Evolutionary conservation across 441 rosid species (phyloP).

Genomic region (Syzygium syzygioides): DNA sequence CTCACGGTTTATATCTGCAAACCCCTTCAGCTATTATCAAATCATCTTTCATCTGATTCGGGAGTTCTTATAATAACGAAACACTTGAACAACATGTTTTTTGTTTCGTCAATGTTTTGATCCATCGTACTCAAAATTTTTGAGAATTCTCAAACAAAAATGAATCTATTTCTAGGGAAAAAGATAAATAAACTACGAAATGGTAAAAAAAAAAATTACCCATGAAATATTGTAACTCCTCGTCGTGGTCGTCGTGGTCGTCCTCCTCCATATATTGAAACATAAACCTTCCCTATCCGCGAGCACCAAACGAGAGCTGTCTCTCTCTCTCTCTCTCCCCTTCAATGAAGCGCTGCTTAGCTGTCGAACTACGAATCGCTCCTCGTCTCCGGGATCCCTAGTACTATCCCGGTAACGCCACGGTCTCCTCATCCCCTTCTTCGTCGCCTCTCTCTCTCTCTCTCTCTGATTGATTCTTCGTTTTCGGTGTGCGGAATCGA

Average conservation of each 20-base stretch:
- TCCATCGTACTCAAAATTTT: not conserved
- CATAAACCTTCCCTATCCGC: not conserved
- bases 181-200: not conserved
- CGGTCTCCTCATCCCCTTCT: not conserved
- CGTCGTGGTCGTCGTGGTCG: no score
- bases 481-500: not conserved
- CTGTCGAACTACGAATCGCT: not conserved
- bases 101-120: not conserved
- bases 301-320: not conserved
- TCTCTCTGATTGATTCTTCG: not conserved
- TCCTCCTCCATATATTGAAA: not conserved
- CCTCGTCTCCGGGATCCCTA: not conserved
- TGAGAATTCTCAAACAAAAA: not conserved
- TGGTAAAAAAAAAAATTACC: not conserved
- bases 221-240: no score
- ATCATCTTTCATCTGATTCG: not conserved
- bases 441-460: not conserved
- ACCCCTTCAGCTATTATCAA: rapidly evolving
- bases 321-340: not conserved
- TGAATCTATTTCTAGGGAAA: not conserved
- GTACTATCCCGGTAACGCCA: not conserved
- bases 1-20: rapidly evolving
- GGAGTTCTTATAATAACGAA: not conserved
- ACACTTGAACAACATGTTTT: not conserved
- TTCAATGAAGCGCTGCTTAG: not conserved